Evolutionary conservation across 768 basidiomycete genomes (phyloP).

Genomic region (Suillus spraguei): DNA sequence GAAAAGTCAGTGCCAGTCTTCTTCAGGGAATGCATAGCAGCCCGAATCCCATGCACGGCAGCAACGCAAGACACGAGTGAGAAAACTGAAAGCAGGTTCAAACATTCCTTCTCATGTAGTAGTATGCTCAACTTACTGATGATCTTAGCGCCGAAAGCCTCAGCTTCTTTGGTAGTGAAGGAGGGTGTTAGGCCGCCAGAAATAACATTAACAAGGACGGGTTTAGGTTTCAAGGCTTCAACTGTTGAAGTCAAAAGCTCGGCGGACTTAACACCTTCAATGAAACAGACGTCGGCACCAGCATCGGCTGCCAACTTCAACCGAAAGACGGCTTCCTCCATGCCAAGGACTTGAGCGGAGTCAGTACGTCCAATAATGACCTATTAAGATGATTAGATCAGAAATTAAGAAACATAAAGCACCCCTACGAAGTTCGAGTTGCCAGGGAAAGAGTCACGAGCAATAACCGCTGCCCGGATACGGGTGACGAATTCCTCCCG

Average conservation of each 20-base stretch:
- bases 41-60: slow-evolving; percentile 74
- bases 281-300: slow-evolving; percentile 82
- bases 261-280: slow-evolving; percentile 73
- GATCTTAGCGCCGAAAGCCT: slow-evolving; percentile 71
- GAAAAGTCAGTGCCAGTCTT: slow-evolving; percentile 77
- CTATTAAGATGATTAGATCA: slow-evolving; percentile 30
- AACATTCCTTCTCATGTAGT: background rate
- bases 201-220: slow-evolving; percentile 80
- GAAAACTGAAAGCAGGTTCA: slow-evolving; percentile 51
- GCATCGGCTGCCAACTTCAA: slow-evolving; percentile 71
- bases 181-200: slow-evolving; percentile 78
- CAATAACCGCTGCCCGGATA: slow-evolving; percentile 76
- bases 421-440: slow-evolving; percentile 67
- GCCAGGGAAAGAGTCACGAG: slow-evolving; percentile 75
- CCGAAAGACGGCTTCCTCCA: slow-evolving; percentile 72
- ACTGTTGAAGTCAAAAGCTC: slow-evolving; percentile 67
- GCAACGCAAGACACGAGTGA: slow-evolving; percentile 77
- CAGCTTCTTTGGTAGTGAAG: slow-evolving; percentile 70
- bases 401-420: background rate
- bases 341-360: slow-evolving; percentile 76
- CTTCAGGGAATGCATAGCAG: slow-evolving; percentile 75
- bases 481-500: slow-evolving; percentile 75
- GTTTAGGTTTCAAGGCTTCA: slow-evolving; percentile 68
- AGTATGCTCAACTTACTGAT: slow-evolving; percentile 56
- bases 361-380: slow-evolving; percentile 79